phyloP scores from a whole-genome alignment of 345 rosid genomes.

The Syzygium jambos region DNA sequence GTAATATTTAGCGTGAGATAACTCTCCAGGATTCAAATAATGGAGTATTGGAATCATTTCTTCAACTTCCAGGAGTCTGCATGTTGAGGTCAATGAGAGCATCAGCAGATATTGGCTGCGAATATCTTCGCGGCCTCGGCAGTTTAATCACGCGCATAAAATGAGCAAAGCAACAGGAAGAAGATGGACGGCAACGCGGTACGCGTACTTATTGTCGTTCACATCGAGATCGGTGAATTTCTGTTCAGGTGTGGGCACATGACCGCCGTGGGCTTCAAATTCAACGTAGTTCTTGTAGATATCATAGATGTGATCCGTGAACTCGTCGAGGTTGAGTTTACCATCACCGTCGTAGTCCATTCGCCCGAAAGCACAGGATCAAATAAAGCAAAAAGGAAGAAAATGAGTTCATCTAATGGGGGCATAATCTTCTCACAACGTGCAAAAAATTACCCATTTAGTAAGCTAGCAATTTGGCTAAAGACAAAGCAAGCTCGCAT shows the following conservation, averaged over 20 bases:
- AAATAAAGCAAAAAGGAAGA: background rate
- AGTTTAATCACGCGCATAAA: background rate
- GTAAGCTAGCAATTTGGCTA: background rate
- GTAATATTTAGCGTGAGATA: constrained; percentile 46
- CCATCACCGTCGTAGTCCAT: constrained; percentile 51
- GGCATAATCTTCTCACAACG: background rate
- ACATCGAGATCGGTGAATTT: constrained; percentile 46
- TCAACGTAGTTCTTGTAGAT: constrained; percentile 38
- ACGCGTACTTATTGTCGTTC: constrained; percentile 32
- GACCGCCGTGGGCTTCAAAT: constrained; percentile 19
- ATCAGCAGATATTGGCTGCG: background rate
- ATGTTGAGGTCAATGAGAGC: background rate
- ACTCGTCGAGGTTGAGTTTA: constrained; percentile 44
- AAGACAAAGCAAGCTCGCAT: background rate
- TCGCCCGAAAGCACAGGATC: constrained; percentile 16
- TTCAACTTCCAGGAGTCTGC: constrained; percentile 26
- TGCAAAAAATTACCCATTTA: background rate
- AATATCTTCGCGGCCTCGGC: background rate
- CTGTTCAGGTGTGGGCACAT: constrained; percentile 26
- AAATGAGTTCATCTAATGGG: background rate
- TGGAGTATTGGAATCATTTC: constrained; percentile 51
- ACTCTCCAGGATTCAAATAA: constrained; percentile 59
- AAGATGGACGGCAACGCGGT: background rate
- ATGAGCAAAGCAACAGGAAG: background rate
- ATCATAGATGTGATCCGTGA: constrained; percentile 25